Evolutionary conservation across 352 stramenopile species (phyloP), one percentile per base, ranked within the genome.

Genomic region (Plasmopara muralis): DNA sequence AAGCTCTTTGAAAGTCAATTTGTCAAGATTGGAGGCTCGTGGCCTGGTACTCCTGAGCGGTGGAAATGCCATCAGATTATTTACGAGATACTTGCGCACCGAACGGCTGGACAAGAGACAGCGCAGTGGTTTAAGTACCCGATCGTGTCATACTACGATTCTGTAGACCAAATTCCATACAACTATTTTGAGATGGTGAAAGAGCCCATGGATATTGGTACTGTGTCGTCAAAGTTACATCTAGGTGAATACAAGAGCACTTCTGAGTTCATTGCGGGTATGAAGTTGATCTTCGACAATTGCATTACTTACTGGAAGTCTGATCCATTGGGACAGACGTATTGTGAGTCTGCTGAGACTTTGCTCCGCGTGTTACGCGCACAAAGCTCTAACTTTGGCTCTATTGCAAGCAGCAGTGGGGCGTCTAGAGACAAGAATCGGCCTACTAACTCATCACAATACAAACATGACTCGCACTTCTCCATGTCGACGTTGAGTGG

Each of bases 101-200:
- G 83, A 20, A 89, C 78, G 14, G 72, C 84, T 52, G 78, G 80
- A 2, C 69, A 86, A 37, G 83, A 93, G 43, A 91, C 78, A 5
- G 83, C 83, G 6, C 80, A 91, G 46, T 93, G 83, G 83, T 93
- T 93, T 47, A 93, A 93, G 56, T 90, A 91, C 43, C 83, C 83
- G 18, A 73, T 93, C 33, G 65, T 87, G 50, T 89, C 83, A 10
- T 93, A 93, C 52, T 93, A 79, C 53, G 78, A 90, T 51, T 89
- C 83, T 20, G 62, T 77, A 5, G 83, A 93, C 20, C 80, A 91
- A 55, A 77, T 90, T 28, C 83, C 83, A 18, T 91, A 88, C 49
- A 80, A 75, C 20, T 93, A 93, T 49, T 92, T 82, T 55, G 77
- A 87, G 43, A 87, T 64, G 18, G 78, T 93, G 30, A 87, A 80